Base-by-base conservation (phyloP, 176 grass and related monocot genomes). In the Aegilops umbellulata region DNA sequence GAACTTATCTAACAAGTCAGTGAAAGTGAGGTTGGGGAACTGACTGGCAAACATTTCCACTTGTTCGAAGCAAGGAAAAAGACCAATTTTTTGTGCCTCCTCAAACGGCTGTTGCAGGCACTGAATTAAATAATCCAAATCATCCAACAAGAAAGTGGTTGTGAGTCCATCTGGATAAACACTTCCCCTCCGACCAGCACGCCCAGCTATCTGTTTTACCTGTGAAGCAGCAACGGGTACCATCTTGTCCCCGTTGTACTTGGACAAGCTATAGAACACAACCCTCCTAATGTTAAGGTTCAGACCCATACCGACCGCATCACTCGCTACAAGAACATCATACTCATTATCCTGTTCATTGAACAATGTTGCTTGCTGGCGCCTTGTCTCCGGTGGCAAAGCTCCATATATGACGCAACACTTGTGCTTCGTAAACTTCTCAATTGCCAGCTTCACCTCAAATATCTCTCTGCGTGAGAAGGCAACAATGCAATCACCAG, bases 281-380 rank as follows among this genome's bases (percentile, higher is more conserved):
- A 98, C 93, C 76, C 96, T 88, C 49, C 96, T 89, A 64, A 98
- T 98, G 86, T 98, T 95, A 78, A 98, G 94, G 91, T 98, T 98
- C 78, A 98, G 85, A 4, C 96, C 93, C 96, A 98, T 98, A 15
- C 96, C 93, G 2, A 98, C 90, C 0, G 93, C 96, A 77, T 98
- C 96, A 68, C 96, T 98, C 11, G 96, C 96, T 60, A 98, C 92
- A 85, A 98, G 84, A 32, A 95, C 80, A 74, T 98, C 96, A 25
- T 94, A 95, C 69, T 98, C 86, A 62, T 95, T 98, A 78, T 91
- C 86, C 83, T 95, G 93, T 25, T 98, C 88, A 12, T 95, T 98
- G 82, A 98, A 98, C 73, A 95, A 70, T 42, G 71, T 89, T 23
- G 96, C 96, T 75, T 98, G 96, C 11, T 92, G 96, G 15, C 96